Percentiles rank a stretch among this genome's conserved stretches.
Evolutionary conservation across 1,139 yeast genomes (phyloP).

Genomic region (Kodamaea sp.): DNA sequence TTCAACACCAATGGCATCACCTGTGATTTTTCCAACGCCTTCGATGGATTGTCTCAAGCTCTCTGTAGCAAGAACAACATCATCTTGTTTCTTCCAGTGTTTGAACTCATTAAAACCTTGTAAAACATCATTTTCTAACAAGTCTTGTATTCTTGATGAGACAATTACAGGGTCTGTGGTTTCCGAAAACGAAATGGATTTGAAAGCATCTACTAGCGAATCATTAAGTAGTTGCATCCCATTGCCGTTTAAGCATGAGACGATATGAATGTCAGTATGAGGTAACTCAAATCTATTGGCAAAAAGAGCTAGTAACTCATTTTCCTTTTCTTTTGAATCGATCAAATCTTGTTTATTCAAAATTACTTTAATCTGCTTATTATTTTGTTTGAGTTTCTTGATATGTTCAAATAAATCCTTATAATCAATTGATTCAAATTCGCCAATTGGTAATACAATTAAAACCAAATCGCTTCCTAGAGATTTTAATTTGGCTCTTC

Average conservation of each 20-base stretch:
- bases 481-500: constrained; percentile 62
- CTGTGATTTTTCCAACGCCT: constrained; percentile 90
- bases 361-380: constrained; percentile 38
- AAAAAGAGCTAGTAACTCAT: constrained; percentile 18
- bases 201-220: constrained; percentile 41
- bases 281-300: constrained; percentile 23
- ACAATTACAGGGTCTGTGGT: constrained; percentile 60
- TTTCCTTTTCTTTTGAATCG: constrained; percentile 15
- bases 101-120: constrained; percentile 65
- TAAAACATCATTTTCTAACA: constrained; percentile 68
- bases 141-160: constrained; percentile 72
- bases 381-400: constrained; percentile 20
- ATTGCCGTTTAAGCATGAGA: constrained; percentile 59
- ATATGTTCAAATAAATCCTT: constrained; percentile 36
- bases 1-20: constrained; percentile 83
- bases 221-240: constrained; percentile 53
- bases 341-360: constrained; percentile 64
- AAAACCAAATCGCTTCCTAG: constrained; percentile 58
- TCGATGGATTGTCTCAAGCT: constrained; percentile 70
- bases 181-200: constrained; percentile 46
- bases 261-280: constrained; percentile 32
- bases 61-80: constrained; percentile 80
- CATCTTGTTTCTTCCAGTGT: constrained; percentile 50
- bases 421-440: constrained; percentile 11
- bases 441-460: constrained; percentile 45